Conservation (phyloP, 306 rosid species). For the Mimosa pudica region DNA sequence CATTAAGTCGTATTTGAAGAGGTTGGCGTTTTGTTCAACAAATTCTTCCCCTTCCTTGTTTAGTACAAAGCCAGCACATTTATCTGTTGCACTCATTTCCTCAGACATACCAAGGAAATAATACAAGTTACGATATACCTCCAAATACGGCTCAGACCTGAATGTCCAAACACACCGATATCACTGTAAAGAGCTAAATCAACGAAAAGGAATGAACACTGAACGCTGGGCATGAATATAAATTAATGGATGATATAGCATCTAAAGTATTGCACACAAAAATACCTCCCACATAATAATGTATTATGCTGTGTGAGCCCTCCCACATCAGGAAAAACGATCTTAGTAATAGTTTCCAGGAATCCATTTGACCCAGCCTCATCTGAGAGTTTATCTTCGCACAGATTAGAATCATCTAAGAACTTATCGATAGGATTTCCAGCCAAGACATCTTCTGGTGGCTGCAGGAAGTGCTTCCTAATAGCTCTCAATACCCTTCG, state of each 20-base stretch:
- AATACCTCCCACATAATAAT: conserved; percentile 70
- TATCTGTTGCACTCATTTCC: conserved; percentile 97
- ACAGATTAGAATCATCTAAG: conserved; percentile 79
- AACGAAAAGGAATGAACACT: conserved; percentile 33
- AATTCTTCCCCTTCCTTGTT: conserved; percentile 98
- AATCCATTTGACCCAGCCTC: conserved; percentile 93
- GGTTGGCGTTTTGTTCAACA: conserved; percentile 87
- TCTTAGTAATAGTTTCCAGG: conserved; percentile 78
- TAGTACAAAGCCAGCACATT: conserved; percentile 96
- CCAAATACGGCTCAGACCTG: conserved; percentile 93
- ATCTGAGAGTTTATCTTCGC: conserved; percentile 95
- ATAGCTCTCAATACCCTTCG: conserved; percentile 96
- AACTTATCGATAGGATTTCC: conserved; percentile 88
- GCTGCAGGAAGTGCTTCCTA: conserved; percentile 84
- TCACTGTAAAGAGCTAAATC: conserved; percentile 33
- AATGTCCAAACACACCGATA: conserved; percentile 43
- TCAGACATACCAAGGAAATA: conserved; percentile 91
- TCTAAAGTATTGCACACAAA: conserved; percentile 13
- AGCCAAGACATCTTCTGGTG: conserved; percentile 82
- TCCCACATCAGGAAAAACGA: conserved; percentile 69
- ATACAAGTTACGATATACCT: conserved; percentile 87
- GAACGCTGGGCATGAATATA: neutral
- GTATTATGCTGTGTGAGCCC: conserved; percentile 69
- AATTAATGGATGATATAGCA: conserved; percentile 22
- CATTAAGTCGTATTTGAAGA: conserved; percentile 85